phyloP scores from a whole-genome alignment of 1,284 basidiomycete genomes.

The Rhodotorula glutinis region DNA sequence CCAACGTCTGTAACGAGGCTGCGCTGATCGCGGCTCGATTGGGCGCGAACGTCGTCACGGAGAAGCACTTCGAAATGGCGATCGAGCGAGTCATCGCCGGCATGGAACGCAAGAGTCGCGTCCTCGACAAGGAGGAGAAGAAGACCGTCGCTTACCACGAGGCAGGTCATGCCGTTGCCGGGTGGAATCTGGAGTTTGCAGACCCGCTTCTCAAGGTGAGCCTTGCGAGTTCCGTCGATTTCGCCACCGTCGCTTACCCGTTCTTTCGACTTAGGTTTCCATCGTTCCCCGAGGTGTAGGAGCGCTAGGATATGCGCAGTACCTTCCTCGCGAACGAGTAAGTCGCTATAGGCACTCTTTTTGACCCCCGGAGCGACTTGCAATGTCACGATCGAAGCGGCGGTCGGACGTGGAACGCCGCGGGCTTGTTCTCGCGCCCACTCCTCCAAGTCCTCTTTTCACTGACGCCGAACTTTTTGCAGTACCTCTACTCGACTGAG shows the following conservation, averaged over 20 bases:
- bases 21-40: constrained; percentile 91
- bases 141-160: constrained; percentile 99
- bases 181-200: constrained; percentile 97
- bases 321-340: constrained; percentile 82
- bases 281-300: constrained; percentile 97
- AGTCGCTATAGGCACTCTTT: no score
- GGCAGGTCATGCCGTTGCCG: constrained; percentile 96
- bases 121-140: constrained; percentile 94
- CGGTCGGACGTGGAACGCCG: no score
- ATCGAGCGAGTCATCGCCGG: constrained; percentile 98
- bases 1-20: constrained; percentile 98
- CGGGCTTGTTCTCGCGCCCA: no score
- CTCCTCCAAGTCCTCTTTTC: no score
- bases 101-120: constrained; percentile 89
- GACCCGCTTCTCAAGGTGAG: constrained; percentile 81
- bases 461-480: no score
- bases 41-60: constrained; percentile 71
- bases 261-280: constrained; percentile 60
- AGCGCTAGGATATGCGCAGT: constrained; percentile 93
- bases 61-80: constrained; percentile 90
- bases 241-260: not conserved
- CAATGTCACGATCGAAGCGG: no score
- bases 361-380: no score
- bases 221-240: no score
- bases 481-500: constrained; percentile 86